These are phyloP conservation scores for Xylaria castorea DNA, from an alignment of 495 filamentous ascomycete species.

Conservation along the genomic window DNA sequence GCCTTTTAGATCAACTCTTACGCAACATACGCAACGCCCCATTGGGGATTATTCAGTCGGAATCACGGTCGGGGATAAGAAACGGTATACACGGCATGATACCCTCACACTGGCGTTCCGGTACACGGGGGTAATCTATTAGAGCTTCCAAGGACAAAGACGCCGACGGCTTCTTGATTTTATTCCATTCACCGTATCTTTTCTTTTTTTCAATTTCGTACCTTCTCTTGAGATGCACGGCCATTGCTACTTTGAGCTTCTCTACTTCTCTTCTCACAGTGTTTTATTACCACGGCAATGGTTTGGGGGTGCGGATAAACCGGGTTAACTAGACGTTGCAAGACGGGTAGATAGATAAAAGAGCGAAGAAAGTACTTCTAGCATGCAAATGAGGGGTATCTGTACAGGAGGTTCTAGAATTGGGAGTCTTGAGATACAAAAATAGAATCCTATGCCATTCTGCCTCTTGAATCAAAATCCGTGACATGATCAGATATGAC, in stretches of 20 bases:
- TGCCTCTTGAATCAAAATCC: background rate
- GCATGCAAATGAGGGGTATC: background rate
- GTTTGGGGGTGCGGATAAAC: background rate
- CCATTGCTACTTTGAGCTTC: background rate
- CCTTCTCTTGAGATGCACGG: background rate
- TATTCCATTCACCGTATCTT: background rate
- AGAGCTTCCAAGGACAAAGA: background rate
- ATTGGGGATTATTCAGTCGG: background rate
- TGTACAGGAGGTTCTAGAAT: background rate
- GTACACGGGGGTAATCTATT: background rate
- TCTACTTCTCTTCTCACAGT: background rate
- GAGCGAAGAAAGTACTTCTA: background rate
- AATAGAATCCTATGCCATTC: background rate
- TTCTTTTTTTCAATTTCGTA: background rate
- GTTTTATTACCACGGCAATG: background rate
- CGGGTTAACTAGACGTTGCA: background rate
- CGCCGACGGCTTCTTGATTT: background rate
- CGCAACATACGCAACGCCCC: no score
- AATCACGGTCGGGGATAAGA: background rate
- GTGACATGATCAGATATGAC: background rate
- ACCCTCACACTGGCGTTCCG: constrained; percentile 2
- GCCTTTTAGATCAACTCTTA: background rate
- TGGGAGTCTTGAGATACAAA: background rate
- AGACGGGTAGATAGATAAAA: background rate
- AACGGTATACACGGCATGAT: background rate